Percentiles rank a stretch among this genome's conserved stretches.
Evolutionary conservation across 306 rosid species (phyloP).

Genomic region (Pyrus pyrifolia): DNA sequence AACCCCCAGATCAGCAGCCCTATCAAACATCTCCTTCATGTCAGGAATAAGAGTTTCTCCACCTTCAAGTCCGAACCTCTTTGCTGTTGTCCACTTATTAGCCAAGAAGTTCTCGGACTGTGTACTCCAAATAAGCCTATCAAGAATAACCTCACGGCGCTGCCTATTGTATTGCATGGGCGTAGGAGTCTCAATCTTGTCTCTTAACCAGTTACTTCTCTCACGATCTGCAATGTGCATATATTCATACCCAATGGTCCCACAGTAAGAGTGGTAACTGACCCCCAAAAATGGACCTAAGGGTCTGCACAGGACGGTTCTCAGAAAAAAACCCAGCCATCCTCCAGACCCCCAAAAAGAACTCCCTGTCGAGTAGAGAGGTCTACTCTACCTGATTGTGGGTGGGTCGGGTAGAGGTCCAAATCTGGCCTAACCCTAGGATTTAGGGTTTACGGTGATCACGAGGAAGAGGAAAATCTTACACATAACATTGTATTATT

Average conservation of each 20-base stretch:
- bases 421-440: too few relatives aligned
- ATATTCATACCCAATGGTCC: slow-evolving; percentile 88
- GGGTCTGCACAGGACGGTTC: slow-evolving; percentile 92
- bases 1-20: slow-evolving; percentile 89
- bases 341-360: slow-evolving; percentile 93
- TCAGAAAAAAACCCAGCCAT: slow-evolving; percentile 96
- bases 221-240: slow-evolving; percentile 89
- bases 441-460: too few relatives aligned
- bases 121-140: slow-evolving; percentile 90
- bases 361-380: slow-evolving; percentile 52
- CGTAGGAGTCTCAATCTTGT: slow-evolving; percentile 83
- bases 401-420: background rate
- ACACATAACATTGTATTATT: rapidly evolving
- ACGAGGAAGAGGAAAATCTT: too few relatives aligned
- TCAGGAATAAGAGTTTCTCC: slow-evolving; percentile 89
- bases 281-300: slow-evolving; percentile 42
- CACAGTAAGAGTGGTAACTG: slow-evolving; percentile 26
- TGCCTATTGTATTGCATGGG: slow-evolving; percentile 55
- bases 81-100: slow-evolving; percentile 89
- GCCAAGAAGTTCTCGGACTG: slow-evolving; percentile 90
- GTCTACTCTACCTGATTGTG: too few relatives aligned
- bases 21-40: slow-evolving; percentile 94
- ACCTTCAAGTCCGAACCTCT: slow-evolving; percentile 96
- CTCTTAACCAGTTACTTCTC: slow-evolving; percentile 86
- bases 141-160: slow-evolving; percentile 84